Evolutionary conservation across 2,329 filamentous ascomycete genomes (phyloP), one percentile per base, ranked within the genome.

Genomic region (Penicillium sp.): DNA sequence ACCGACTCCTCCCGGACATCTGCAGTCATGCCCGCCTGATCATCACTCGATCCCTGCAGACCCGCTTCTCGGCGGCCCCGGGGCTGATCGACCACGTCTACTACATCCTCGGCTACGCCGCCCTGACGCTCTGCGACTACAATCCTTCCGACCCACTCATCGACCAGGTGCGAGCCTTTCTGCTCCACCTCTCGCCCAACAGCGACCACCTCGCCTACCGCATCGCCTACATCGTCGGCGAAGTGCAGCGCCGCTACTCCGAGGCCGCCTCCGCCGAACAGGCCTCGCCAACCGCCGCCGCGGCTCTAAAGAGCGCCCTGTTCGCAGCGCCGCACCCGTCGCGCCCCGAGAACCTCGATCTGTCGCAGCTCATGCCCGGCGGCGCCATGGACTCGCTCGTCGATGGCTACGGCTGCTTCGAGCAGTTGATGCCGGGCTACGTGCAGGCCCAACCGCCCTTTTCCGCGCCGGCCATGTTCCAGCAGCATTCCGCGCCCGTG

Each of bases 81-180:
- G 51, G 53, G 21, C 33, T 60, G 25, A 52, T 60, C 16, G 61
- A 63, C 34, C 58, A 64, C 20, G 43, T 57, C 15, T 64, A 63
- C 37, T 62, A 60, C 41, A 58, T 64, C 11, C 52, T 62, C 20
- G 57, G 57, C 43, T 64, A 64, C 28, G 60, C 61, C 14, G 59
- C 61, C 10, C 48, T 64, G n/a, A 64, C 60, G 3, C 49, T 64
- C 11, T 64, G 60, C 41, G 60, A 64, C 33, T 63, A 61, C 36
- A 62, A 53, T 19, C 41, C 59, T 18, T 43, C 58, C 10, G 60
- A 63, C 30, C 56, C 59, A 2, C 47, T 63, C 3, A 63, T 64
- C 33, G 60, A 56, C 29, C 58, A 63, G 40, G 53, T 62, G 5
- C 61, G 60, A 20, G 52, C 54, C 11, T 62, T 61, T 27, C 50